Evolutionary conservation across 768 basidiomycete species (phyloP), one percentile per base, ranked within the genome.

Genomic region (Mycena belliarum): DNA sequence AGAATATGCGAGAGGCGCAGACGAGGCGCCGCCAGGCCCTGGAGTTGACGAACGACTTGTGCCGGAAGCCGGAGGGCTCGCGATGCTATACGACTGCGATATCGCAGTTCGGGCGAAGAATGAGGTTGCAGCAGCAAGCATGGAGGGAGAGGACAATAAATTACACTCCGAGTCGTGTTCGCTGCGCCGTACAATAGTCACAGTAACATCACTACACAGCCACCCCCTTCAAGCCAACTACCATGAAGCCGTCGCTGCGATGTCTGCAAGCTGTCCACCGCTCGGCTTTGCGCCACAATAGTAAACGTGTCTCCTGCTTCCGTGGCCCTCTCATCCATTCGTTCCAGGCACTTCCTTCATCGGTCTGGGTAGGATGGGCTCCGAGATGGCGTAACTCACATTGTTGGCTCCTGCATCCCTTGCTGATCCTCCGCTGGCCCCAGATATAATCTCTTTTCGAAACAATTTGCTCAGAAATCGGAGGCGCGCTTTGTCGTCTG

Each of bases 291-390:
- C 81, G 84, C 35, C 66, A 72, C 21, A 82, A 76, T 51, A 83
- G 59, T 60, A 41, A 24, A 24, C 26, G 29, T 12, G 41, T 28
- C 18, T 21, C 29, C 4, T 24, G 21, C 11, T 35, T 24, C 4
- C 21, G 12, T 18, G 43, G 11, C 15, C 41, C 21, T 6, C 4
- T 26, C 9, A 50, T 60, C 50, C 35, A 54, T 15, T n/a, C 15
- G 8, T 52, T 52, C 35, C 49, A 63, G 61, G 79, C 69, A 83
- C 86, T 32, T 86, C 84, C 51, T 94, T 95, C 75, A 88, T 95
- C 50, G 93, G 93, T 10, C 82, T 95, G 14, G 93, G 93, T 38
- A 81, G 87, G 42, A 95, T 95, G 93, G 93, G 93, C 40, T 84
- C 83, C 42, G 87, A 92, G 70, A 95, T 95, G 93, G 82, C 82